Conservation (phyloP, 116 monocot genomes). For the Phalaenopsis hybrid region DNA sequence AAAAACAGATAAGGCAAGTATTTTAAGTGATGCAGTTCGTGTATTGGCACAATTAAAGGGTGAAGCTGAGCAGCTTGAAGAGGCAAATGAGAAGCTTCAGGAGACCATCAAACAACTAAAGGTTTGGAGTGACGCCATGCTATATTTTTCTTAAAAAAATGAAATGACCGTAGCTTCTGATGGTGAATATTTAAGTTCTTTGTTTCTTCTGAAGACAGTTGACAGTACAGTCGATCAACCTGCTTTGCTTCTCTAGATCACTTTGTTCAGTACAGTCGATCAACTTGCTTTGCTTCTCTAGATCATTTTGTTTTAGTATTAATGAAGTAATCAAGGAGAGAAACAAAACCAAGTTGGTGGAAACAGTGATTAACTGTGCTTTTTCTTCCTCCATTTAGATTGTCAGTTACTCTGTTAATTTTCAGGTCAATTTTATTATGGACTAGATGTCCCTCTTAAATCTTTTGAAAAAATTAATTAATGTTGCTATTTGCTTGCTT, state of each 20-base stretch:
- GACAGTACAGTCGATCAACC: too few species aligned
- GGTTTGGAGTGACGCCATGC: slow-evolving; percentile 18
- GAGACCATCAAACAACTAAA: slow-evolving; percentile 77
- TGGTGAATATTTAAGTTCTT: not conserved
- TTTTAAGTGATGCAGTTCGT: slow-evolving; percentile 58
- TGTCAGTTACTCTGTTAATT: not conserved
- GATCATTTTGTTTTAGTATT: too few species aligned
- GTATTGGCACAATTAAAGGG: slow-evolving; percentile 48
- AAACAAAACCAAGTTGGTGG: not conserved
- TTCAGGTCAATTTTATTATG: not conserved
- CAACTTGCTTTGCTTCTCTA: too few species aligned
- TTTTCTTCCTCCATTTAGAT: not conserved
- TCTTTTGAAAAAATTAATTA: not conserved
- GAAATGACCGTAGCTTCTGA: not conserved
- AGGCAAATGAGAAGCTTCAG: slow-evolving; percentile 68
- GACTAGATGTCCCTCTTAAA: not conserved
- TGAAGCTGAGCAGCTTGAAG: slow-evolving; percentile 62
- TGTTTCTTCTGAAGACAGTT: not conserved
- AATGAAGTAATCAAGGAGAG: too few species aligned
- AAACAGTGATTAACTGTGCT: not conserved
- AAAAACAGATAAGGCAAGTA: slow-evolving; percentile 54
- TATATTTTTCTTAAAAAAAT: not conserved
- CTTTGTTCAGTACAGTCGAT: too few species aligned
- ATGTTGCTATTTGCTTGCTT: not conserved
- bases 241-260: too few species aligned